Evolutionary conservation across 108 stramenopile genomes (phyloP), one percentile per base, ranked within the genome.

Genomic region (Skeletonema menzelii): DNA sequence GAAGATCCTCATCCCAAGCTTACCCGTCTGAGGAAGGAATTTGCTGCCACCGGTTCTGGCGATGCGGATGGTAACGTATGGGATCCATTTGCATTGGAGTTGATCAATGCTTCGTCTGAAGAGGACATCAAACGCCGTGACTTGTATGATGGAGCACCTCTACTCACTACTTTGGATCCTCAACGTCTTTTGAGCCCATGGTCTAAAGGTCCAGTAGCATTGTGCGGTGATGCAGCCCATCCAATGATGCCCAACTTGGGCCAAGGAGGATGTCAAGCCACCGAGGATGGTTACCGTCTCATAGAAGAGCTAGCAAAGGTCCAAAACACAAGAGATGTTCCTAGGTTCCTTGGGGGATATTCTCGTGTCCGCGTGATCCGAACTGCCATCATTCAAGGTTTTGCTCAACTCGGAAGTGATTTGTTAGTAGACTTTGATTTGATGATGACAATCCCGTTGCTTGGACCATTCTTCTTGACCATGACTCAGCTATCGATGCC

Each of bases 151-250:
- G 96, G 97, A 56, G 86, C 91, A 5, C 97, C 97, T 4, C 84
- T 96, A 17, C 61, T 95, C 28, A 82, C 88, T 4, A 88, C 85
- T 15, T 42, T 77, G 56, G 85, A 86, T 57, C 85, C 85, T 32
- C 87, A 85, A 62, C 83, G 87, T 8, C 53, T 87, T 22, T 62
- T 84, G 24, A 84, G 81, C 61, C 87, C 88, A 34, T 98, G 97
- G 97, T 84, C 92, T 10, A 85, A 88, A 65, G 96, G 97, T 27
- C 91, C 80, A 24, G 95, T 97, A 11, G 93, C 94, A 17, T 70
- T 98, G 31, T 96, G 97, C 69, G 98, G 98, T 34, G 98, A 98
- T 71, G 97, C 98, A 5, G 91, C 90, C 31, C 98, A 98, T 88
- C 97, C 98, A 14, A 95, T 95, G 95, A 95, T 95, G 95, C 84